Evolutionary conservation across 495 filamentous ascomycete species (phyloP), one percentile per base, ranked within the genome.

Genomic region (Jackrogersella multiformis): DNA sequence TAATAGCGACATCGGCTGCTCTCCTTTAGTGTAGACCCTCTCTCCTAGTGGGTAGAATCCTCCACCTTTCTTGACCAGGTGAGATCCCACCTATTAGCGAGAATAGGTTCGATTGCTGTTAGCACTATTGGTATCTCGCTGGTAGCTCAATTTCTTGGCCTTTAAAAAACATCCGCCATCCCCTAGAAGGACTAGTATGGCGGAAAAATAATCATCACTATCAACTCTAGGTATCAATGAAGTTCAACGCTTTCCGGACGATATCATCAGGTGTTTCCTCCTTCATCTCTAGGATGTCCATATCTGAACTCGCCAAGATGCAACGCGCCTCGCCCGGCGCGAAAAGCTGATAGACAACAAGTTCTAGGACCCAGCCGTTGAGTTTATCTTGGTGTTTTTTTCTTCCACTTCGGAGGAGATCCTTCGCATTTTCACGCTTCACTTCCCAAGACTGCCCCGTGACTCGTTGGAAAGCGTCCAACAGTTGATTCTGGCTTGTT

Each of bases 401-500:
- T 3, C 69, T 66, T 7, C 68, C 68, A 30, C 64, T 64, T 45
- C 69, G 60, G 23, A 75, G 64, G 0, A 80, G 1, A 13, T 79
- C 74, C 4, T 78, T 77, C 0, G 76, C 71, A 13, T 51, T 66
- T 16, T 56, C 66, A n/a, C 70, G 64, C 48, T 68, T 46, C 8
- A 75, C 59, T 38, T 68, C 35, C 74, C 74, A 77, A 20, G 65
- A 3, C 12, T 71, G 61, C 0, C 74, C 80, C 2, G 74, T 69
- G 5, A 74, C 64, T 35, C 76, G 78, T 24, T 79, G 76, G 9
- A 79, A 77, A 9, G 78, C 66, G 2, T 66, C 71, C 2, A 85
- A 56, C 10, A 86, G 61, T 55, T 82, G 56, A 4, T 79, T 78
- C 65, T 82, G 80, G 4, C 71, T 79, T 7, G 72, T 67, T 0